Conservation (phyloP, 345 rosid species). For the Syzygium grande region DNA sequence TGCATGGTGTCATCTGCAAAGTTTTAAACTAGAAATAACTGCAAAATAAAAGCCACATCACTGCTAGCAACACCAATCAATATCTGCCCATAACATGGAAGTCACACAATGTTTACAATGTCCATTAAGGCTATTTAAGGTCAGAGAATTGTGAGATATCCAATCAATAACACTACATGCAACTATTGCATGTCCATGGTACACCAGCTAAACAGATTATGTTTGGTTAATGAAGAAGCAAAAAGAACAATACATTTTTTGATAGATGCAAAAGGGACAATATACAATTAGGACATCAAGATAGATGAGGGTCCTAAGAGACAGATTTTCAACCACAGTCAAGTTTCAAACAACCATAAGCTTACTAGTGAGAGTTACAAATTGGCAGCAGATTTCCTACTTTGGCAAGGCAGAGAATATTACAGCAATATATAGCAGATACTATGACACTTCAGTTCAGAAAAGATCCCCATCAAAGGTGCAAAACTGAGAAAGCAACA, state of each 20-base stretch:
- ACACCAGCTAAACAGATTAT: neutral
- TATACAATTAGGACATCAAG: neutral
- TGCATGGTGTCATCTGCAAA: neutral
- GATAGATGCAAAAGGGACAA: neutral
- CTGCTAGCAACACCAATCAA: neutral
- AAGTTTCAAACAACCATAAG: neutral
- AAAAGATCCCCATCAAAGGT: neutral
- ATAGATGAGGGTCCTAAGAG: neutral
- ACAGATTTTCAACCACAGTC: neutral
- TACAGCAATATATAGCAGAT: neutral
- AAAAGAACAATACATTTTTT: neutral
- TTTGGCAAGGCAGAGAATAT: neutral
- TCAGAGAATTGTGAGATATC: neutral
- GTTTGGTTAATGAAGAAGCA: neutral
- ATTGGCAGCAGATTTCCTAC: neutral
- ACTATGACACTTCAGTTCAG: neutral
- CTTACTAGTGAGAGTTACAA: neutral
- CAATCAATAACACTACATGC: neutral
- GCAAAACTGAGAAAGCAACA: neutral
- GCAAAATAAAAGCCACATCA: constrained; percentile 2
- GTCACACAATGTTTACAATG: neutral
- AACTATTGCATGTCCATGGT: neutral
- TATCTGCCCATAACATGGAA: neutral
- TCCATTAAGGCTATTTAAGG: neutral
- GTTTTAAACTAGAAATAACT: neutral